A percentile compares a stretch with the other conserved stretches of the same genome.
Conservation (phyloP, 2,329 filamentous ascomycete species). For the Penicillium sp. region DNA sequence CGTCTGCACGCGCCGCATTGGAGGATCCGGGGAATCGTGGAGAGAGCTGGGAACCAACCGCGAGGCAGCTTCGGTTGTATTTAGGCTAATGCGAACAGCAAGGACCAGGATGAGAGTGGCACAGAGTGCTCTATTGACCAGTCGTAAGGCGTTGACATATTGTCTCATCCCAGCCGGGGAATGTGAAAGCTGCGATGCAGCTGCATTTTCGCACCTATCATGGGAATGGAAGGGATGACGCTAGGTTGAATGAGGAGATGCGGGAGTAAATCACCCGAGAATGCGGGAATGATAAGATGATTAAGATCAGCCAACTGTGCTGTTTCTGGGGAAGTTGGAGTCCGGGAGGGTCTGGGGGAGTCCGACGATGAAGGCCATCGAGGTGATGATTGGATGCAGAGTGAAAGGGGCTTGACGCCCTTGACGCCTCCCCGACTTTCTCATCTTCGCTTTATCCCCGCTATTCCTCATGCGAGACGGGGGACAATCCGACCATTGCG, state of each 20-base stretch:
- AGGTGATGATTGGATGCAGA: not conserved
- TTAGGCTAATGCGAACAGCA: conserved; percentile 20
- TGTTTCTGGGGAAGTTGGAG: conserved; percentile 18
- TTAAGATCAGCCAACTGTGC: not conserved
- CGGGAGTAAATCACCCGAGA: conserved; percentile 13
- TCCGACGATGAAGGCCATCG: not conserved
- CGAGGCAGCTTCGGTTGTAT: conserved; percentile 1
- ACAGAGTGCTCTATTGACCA: not conserved
- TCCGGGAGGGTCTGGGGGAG: not conserved
- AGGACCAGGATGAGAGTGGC: not conserved
- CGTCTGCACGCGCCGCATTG: conserved; percentile 13
- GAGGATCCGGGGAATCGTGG: conserved; percentile 18
- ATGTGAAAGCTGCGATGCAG: conserved; percentile 7
- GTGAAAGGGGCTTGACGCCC: too few species aligned
- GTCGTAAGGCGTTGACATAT: not conserved
- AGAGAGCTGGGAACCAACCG: conserved; percentile 11
- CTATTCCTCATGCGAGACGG: conserved; percentile 30
- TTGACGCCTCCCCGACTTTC: too few species aligned
- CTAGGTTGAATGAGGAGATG: not conserved
- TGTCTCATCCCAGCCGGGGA: conserved; percentile 19
- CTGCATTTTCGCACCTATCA: conserved; percentile 30
- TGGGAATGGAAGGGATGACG: not conserved
- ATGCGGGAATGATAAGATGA: conserved; percentile 3
- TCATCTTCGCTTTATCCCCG: not conserved
- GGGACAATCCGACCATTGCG: not conserved